Evolutionary conservation across 1,284 basidiomycete species (phyloP).

Genomic region (Moesziomyces aphidis): DNA sequence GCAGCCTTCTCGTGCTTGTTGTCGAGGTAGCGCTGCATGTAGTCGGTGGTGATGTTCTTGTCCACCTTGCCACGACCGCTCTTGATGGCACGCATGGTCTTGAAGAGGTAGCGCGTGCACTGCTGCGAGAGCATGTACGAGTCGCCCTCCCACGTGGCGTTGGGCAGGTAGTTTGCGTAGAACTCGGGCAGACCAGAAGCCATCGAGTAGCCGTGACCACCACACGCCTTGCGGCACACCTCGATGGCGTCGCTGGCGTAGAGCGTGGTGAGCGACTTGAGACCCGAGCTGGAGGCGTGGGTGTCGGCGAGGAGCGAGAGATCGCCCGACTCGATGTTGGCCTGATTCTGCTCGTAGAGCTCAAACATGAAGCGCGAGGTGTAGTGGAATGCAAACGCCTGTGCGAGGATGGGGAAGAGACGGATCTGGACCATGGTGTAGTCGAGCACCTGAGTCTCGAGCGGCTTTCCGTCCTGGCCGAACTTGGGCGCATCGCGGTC

Average conservation of each 20-base stretch:
- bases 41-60: constrained; percentile 65
- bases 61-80: constrained; percentile 44
- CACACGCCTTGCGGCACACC: constrained; percentile 68
- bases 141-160: constrained; percentile 68
- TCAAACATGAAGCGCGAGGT: constrained; percentile 67
- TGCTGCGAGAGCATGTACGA: constrained; percentile 69
- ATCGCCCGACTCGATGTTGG: constrained; percentile 65
- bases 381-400: constrained; percentile 69
- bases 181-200: constrained; percentile 62
- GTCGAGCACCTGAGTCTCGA: constrained; percentile 69
- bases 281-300: constrained; percentile 67
- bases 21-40: constrained; percentile 67
- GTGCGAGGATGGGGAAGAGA: constrained; percentile 69
- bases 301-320: constrained; percentile 68
- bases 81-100: constrained; percentile 64
- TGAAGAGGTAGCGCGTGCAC: constrained; percentile 68
- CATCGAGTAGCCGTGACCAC: constrained; percentile 68
- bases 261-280: constrained; percentile 68
- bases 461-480: constrained; percentile 61
- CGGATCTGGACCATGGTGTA: constrained; percentile 69
- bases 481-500: constrained; percentile 68
- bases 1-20: constrained; percentile 62
- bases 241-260: constrained; percentile 68
- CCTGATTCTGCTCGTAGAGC: constrained; percentile 67
- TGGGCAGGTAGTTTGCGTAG: constrained; percentile 60